Conservation (phyloP, 345 rosid genomes). For the Citrus glauca region DNA sequence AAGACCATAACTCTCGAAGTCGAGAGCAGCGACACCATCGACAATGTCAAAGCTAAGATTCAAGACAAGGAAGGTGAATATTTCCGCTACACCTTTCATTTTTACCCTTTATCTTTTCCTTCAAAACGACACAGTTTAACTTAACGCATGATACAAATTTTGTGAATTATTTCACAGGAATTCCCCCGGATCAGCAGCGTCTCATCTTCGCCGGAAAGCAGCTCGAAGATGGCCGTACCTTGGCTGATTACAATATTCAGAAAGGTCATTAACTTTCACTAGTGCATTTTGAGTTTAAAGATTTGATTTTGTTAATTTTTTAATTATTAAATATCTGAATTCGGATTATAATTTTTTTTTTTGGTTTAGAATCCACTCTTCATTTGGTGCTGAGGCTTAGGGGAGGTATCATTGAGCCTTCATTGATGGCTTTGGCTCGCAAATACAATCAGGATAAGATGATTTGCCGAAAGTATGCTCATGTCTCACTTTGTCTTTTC, state of each 20-base stretch:
- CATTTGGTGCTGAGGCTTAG: conserved; percentile 85
- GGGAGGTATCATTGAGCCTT: conserved; percentile 91
- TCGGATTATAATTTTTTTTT: not conserved
- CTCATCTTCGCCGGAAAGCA: conserved; percentile 90
- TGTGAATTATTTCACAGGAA: conserved; percentile 34
- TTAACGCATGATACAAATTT: not conserved
- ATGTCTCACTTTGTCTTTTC: not conserved
- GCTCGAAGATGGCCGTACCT: conserved; percentile 90
- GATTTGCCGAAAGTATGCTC: conserved; percentile 86
- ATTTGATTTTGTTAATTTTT: not conserved
- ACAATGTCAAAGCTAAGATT: conserved; percentile 88
- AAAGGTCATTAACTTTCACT: conserved; percentile 38
- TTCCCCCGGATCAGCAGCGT: conserved; percentile 92
- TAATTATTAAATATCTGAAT: not conserved
- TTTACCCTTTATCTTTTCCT: not conserved
- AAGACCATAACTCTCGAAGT: conserved; percentile 96
- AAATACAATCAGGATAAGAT: conserved; percentile 86
- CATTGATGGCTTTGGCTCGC: conserved; percentile 91
- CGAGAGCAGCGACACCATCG: conserved; percentile 87
- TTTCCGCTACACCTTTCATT: not conserved
- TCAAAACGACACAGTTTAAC: not conserved
- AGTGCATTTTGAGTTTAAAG: too few relatives aligned
- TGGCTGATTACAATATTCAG: conserved; percentile 89
- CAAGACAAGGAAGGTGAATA: conserved; percentile 82
- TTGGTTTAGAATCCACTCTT: conserved; percentile 60